Base-by-base conservation (phyloP, 2,329 filamentous ascomycete species). In the Coniochaeta sp. region DNA sequence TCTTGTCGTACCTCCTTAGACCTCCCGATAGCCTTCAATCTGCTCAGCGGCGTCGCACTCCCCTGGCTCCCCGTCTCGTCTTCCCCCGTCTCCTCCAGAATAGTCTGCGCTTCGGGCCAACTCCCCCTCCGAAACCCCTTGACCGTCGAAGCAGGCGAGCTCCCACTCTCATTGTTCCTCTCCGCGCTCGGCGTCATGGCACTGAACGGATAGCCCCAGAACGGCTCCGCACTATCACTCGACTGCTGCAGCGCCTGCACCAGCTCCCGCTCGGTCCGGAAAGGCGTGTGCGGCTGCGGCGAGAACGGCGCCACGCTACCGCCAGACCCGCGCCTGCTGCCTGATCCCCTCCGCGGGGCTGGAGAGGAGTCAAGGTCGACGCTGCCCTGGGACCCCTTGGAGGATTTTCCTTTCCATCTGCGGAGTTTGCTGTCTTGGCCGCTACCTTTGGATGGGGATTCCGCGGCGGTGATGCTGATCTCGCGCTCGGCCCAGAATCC, bases 401-500 rank as follows among this genome's bases (percentile, higher is more conserved):
- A 57, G 17, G 54, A 57, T 17, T 57, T 57, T 3, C 76, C 79
- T 66, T 70, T 77, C 71, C 73, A 78, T 40, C 74, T 69, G 52
- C 71, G 71, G 52, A 33, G n/a, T 22, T 67, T 71, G 28, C 67
- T 69, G 26, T 71, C 67, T 6, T 38, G 22, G 16, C 19, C 19
- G 24, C 11, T 16, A 6, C 52, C 52, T 58, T 66, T 74, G 58
- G 24, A 62, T 60, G n/a, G 61, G 59, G 28, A 66, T 60, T 55
- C 5, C 54, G 24, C 12, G 33, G 44, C 7, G 43, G 6, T 4
- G 43, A 22, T 12, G 59, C 61, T 44, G 71, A 64, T 22, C 63
- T 78, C 73, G n/a, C 83, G 76, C 69, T 86, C 83, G n/a, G 83
- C 83, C 83, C 82, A 86, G 67, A 84, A 86, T 6, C 83, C 83